Percentiles rank a stretch among this genome's conserved stretches.
These are phyloP conservation scores for Typha latifolia DNA, from an alignment of 176 grass and related monocot genomes.

Conservation along the genomic window DNA sequence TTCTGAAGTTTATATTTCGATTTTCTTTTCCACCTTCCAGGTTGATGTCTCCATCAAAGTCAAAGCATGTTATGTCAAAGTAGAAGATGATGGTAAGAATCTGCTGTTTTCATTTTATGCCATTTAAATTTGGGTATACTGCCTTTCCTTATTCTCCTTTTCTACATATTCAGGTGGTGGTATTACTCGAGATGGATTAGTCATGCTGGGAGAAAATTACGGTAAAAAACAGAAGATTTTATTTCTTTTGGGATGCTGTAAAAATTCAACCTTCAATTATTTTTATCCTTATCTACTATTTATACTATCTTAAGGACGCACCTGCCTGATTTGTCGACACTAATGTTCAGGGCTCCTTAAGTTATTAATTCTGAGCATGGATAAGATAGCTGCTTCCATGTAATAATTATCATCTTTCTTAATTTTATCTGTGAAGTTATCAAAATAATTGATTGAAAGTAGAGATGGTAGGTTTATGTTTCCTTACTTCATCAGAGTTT, in stretches of 20 bases:
- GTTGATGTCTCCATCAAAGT: constrained; percentile 60
- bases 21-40: constrained; percentile 36
- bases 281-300: constrained; percentile 8
- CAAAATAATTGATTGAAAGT: no score
- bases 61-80: constrained; percentile 59
- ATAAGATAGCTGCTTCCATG: no score
- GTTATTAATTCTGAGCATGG: no score
- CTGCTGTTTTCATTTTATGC: constrained; percentile 6
- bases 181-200: constrained; percentile 86
- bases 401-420: no score
- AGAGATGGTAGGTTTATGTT: no score
- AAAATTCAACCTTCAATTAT: constrained; percentile 10
- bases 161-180: constrained; percentile 54
- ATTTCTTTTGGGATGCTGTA: background rate
- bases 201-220: constrained; percentile 83
- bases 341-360: no score
- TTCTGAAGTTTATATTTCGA: background rate
- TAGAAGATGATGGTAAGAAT: constrained; percentile 76
- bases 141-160: background rate
- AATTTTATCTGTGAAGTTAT: no score
- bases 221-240: constrained; percentile 21
- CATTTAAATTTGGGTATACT: background rate
- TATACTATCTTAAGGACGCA: no score
- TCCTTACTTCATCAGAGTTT: no score
- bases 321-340: no score